Evolutionary conservation across 2,329 filamentous ascomycete genomes (phyloP).

Genomic region (Myriosclerotinia scirpicola): DNA sequence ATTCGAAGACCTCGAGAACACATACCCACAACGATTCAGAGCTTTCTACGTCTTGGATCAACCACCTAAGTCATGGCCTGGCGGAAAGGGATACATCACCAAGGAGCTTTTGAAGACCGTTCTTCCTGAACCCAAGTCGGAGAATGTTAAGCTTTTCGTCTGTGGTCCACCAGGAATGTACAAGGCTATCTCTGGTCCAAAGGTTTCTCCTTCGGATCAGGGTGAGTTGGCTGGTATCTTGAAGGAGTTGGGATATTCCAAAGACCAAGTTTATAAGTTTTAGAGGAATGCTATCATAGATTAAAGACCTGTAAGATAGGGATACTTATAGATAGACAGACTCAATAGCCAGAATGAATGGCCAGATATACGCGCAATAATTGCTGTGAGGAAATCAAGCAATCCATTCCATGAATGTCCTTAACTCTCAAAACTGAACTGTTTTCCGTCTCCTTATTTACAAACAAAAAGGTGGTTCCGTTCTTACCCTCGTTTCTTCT

Average conservation of each 20-base stretch:
- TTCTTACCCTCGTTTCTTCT: background rate
- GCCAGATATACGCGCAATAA: background rate
- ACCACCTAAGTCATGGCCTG: conserved; percentile 73
- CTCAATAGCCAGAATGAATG: background rate
- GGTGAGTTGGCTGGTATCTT: conserved; percentile 79
- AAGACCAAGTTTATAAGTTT: conserved; percentile 97
- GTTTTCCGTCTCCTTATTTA: too few relatives aligned
- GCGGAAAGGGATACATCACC: conserved; percentile 76
- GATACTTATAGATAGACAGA: conserved; percentile 10
- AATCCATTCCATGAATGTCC: background rate
- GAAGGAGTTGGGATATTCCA: conserved; percentile 77
- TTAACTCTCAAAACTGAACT: too few relatives aligned
- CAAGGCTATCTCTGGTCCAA: conserved; percentile 85
- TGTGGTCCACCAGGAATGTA: conserved; percentile 92
- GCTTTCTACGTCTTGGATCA: conserved; percentile 94
- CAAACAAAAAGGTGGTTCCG: too few relatives aligned
- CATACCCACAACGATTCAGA: conserved; percentile 90
- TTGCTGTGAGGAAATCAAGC: too few relatives aligned
- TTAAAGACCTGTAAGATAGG: conserved; percentile 20
- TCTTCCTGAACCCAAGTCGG: conserved; percentile 84
- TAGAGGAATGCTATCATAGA: conserved; percentile 45
- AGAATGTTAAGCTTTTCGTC: conserved; percentile 95
- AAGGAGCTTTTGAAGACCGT: conserved; percentile 96
- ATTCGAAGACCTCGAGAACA: conserved; percentile 85
- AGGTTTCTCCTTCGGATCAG: conserved; percentile 92